phyloP scores from a whole-genome alignment of 1,284 basidiomycete genomes.

The Mixia osmundae region DNA sequence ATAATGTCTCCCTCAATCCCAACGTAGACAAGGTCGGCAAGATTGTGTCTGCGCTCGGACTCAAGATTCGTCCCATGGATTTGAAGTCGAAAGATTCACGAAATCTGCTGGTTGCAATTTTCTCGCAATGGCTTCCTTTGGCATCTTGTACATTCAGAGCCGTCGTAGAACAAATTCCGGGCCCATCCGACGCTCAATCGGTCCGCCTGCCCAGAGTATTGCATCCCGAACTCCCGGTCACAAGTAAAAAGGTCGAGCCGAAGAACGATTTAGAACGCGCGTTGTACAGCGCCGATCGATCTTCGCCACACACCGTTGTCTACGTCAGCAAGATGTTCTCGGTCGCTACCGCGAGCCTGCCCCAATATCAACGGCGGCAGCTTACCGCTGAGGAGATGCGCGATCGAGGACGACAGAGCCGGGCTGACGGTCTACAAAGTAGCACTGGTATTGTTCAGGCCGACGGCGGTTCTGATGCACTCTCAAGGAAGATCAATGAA shows the following conservation, averaged over 20 bases:
- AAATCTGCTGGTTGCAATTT: slow-evolving; percentile 59
- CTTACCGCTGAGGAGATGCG: slow-evolving; percentile 75
- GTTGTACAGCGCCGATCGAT: slow-evolving; percentile 43
- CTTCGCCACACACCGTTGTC: slow-evolving; percentile 35
- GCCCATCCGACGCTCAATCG: slow-evolving; percentile 59
- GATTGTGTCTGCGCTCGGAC: slow-evolving; percentile 57
- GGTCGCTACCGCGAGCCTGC: slow-evolving; percentile 50
- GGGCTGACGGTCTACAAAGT: slow-evolving; percentile 23
- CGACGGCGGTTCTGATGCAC: slow-evolving; percentile 5
- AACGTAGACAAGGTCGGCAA: slow-evolving; percentile 71
- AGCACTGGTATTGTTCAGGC: slow-evolving; percentile 12
- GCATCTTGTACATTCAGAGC: slow-evolving; percentile 82
- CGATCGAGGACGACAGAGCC: slow-evolving; percentile 37
- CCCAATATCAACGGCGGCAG: slow-evolving; percentile 53
- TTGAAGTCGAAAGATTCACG: slow-evolving; percentile 75
- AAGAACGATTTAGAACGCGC: slow-evolving; percentile 59
- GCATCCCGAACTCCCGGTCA: slow-evolving; percentile 41
- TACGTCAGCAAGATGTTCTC: slow-evolving; percentile 99
- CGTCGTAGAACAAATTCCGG: slow-evolving; percentile 73
- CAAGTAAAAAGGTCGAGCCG: slow-evolving; percentile 31
- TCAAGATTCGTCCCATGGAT: slow-evolving; percentile 72
- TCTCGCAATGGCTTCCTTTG: slow-evolving; percentile 88
- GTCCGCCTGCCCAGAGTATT: slow-evolving; percentile 72
- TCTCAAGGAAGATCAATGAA: not conserved
- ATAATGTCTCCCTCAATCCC: slow-evolving; percentile 58